These are phyloP conservation scores for Penicillium verhagenii DNA, from an alignment of 495 filamentous ascomycete species.

Conservation along the genomic window DNA sequence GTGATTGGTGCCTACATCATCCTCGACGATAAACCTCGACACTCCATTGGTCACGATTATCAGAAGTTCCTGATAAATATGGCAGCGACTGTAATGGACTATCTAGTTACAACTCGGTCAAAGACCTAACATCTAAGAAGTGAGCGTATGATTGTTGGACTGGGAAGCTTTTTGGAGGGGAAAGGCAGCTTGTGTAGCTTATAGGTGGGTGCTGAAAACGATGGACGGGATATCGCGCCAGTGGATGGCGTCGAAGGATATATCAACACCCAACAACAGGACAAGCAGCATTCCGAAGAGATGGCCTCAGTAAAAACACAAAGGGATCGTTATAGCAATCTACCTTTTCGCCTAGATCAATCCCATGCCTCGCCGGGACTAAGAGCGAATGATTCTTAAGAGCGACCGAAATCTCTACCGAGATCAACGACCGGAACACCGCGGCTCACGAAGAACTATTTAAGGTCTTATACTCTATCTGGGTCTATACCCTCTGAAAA, in stretches of 20 bases:
- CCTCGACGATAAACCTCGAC: slow-evolving; percentile 45
- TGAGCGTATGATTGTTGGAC: slow-evolving; percentile 28
- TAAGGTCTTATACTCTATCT: too few relatives aligned
- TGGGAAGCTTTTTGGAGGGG: slow-evolving; percentile 35
- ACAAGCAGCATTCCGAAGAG: slow-evolving; percentile 13
- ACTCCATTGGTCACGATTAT: slow-evolving; percentile 12
- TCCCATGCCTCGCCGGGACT: too few relatives aligned
- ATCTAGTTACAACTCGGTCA: slow-evolving; percentile 16
- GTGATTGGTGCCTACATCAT: slow-evolving; percentile 61
- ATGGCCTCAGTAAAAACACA: too few relatives aligned
- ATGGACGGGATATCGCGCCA: slow-evolving; percentile 15
- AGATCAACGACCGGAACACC: too few relatives aligned
- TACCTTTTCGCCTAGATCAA: too few relatives aligned
- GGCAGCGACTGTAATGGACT: slow-evolving; percentile 27
- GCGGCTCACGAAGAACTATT: too few relatives aligned
- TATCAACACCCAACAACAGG: slow-evolving; percentile 25
- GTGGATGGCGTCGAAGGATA: too few relatives aligned
- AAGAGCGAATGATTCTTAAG: too few relatives aligned
- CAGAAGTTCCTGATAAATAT: slow-evolving; percentile 33
- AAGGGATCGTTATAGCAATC: too few relatives aligned
- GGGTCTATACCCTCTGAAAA: too few relatives aligned
- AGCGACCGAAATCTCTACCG: too few relatives aligned
- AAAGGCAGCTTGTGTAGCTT: too few relatives aligned
- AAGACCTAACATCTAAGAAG: slow-evolving; percentile 6
- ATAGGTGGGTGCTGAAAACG: slow-evolving; percentile 19